phyloP scores from a whole-genome alignment of 2,329 filamentous ascomycete genomes.

The Rhinocladiella similis region DNA sequence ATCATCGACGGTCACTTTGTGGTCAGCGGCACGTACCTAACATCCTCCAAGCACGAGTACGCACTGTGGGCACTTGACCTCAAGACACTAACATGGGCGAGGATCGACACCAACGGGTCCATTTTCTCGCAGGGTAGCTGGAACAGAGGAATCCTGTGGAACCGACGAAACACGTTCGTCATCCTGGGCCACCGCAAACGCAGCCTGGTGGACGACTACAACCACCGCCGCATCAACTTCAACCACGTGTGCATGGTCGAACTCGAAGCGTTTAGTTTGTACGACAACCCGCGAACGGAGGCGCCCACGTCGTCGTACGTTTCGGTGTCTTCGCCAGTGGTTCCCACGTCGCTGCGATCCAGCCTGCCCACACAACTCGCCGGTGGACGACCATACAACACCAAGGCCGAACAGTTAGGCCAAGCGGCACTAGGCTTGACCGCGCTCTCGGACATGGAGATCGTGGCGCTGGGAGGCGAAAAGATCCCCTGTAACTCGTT shows the following conservation, averaged over 20 bases:
- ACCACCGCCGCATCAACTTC: conserved; percentile 96
- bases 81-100: conserved; percentile 84
- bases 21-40: conserved; percentile 94
- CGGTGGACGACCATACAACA: conserved; percentile 73
- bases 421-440: conserved; percentile 73
- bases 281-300: conserved; percentile 85
- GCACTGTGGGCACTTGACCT: conserved; percentile 94
- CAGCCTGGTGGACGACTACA: conserved; percentile 95
- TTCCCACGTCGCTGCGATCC: conserved; percentile 53
- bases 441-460: conserved; percentile 96
- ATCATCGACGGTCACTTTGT: conserved; percentile 96
- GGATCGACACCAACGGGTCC: conserved; percentile 90
- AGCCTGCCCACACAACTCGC: conserved; percentile 54
- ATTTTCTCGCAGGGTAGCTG: conserved; percentile 97
- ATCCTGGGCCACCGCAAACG: conserved; percentile 92
- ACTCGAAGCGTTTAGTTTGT: conserved; percentile 93
- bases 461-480: conserved; percentile 86
- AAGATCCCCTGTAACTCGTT: conserved; percentile 91
- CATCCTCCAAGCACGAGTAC: conserved; percentile 97
- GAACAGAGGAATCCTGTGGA: conserved; percentile 95
- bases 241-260: conserved; percentile 96
- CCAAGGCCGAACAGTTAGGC: conserved; percentile 81
- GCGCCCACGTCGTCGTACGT: conserved; percentile 78
- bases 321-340: conserved; percentile 74
- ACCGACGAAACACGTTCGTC: conserved; percentile 89